phyloP scores from a whole-genome alignment of 2,329 filamentous ascomycete species.

The Colletotrichum sp. region DNA sequence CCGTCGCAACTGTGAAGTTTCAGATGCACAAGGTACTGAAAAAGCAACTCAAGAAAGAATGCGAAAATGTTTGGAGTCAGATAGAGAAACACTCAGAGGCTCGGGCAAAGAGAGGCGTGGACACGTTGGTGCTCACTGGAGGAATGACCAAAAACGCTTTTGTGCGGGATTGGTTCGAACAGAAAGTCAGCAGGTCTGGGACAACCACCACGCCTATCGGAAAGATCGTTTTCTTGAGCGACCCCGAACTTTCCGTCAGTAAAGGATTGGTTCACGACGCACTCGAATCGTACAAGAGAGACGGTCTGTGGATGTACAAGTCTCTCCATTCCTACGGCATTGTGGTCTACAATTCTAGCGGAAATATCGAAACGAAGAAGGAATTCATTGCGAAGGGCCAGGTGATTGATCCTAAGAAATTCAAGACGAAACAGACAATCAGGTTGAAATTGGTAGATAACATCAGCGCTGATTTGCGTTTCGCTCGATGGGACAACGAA shows the following conservation, averaged over 20 bases:
- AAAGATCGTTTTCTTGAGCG: rapidly evolving
- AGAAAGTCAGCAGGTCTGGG: too few relatives aligned
- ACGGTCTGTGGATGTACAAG: neutral
- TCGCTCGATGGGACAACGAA: too few relatives aligned
- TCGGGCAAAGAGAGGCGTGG: rapidly evolving
- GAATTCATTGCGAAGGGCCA: too few relatives aligned
- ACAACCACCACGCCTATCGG: too few relatives aligned
- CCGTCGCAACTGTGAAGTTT: too few relatives aligned
- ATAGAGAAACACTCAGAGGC: too few relatives aligned
- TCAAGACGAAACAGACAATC: neutral
- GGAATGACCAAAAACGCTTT: neutral
- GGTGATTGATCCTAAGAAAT: neutral
- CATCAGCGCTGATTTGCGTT: too few relatives aligned
- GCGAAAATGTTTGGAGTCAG: rapidly evolving
- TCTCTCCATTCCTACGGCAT: rapidly evolving
- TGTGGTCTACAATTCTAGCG: too few relatives aligned
- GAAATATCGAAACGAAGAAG: too few relatives aligned
- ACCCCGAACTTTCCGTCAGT: rapidly evolving
- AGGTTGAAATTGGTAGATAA: neutral
- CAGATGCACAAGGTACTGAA: rapidly evolving
- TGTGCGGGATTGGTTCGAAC: too few relatives aligned
- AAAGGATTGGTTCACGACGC: neutral
- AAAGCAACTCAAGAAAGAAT: too few relatives aligned
- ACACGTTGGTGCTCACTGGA: neutral
- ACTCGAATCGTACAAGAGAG: neutral